These are phyloP conservation scores for Melanomma pulvis-pyrius DNA, from an alignment of 495 filamentous ascomycete species.

Conservation along the genomic window DNA sequence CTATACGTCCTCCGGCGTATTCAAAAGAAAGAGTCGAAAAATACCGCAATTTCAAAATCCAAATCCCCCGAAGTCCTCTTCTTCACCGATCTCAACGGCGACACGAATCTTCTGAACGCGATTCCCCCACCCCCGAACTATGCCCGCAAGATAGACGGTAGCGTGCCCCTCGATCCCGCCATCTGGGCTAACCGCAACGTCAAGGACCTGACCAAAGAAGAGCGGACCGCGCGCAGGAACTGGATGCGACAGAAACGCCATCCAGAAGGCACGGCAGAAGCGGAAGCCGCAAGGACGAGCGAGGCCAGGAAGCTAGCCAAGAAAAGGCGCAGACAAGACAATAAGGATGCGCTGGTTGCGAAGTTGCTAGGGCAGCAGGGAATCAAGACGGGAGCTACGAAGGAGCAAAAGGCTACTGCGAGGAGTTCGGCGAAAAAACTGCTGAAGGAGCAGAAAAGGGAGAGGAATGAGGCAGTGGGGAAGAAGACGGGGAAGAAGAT, in stretches of 20 bases:
- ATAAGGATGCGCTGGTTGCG: not conserved
- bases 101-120: constrained; percentile 4
- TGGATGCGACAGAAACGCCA: constrained; percentile 1
- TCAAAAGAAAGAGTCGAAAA: constrained; percentile 31
- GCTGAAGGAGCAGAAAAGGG: constrained; percentile 37
- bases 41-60: not conserved
- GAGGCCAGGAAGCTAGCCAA: constrained; percentile 10
- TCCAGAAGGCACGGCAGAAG: not conserved
- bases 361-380: constrained; percentile 13
- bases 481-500: constrained; percentile 33
- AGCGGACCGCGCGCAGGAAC: constrained; percentile 26
- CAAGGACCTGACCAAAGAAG: constrained; percentile 32
- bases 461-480: constrained; percentile 27
- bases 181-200: constrained; percentile 30
- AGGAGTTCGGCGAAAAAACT: constrained; percentile 32
- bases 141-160: constrained; percentile 9
- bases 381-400: constrained; percentile 6
- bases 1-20: constrained; percentile 34
- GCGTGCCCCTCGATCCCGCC: constrained; percentile 30
- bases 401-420: constrained; percentile 24
- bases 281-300: too few relatives aligned
- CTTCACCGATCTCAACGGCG: constrained; percentile 21
- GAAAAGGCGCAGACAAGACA: not conserved
- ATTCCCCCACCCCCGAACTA: not conserved
- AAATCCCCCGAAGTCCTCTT: not conserved